Evolutionary conservation across 2,329 filamentous ascomycete genomes (phyloP).

Genomic region (Scopulariopsis brevicaulis): DNA sequence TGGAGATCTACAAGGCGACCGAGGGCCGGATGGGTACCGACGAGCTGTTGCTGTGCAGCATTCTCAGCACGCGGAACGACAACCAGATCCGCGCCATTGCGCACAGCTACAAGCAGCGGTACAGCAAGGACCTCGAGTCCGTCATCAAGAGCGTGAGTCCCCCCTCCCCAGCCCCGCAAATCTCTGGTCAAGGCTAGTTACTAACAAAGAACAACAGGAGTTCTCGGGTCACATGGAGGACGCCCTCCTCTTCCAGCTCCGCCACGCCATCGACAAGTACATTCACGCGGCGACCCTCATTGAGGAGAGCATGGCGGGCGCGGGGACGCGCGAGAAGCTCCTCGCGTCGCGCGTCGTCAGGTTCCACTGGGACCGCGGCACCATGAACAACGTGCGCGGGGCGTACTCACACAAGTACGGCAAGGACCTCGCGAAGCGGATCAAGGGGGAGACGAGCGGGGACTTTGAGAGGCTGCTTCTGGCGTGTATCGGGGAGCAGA

Average conservation of each 20-base stretch:
- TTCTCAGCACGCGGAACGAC: conserved; percentile 66
- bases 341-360: conserved; percentile 69
- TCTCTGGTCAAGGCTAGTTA: neutral
- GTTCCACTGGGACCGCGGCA: conserved; percentile 69
- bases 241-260: conserved; percentile 70
- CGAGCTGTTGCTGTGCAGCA: conserved; percentile 64
- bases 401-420: conserved; percentile 66
- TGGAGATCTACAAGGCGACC: conserved; percentile 66
- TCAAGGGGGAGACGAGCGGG: conserved; percentile 75
- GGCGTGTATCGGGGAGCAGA: conserved; percentile 44
- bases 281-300: conserved; percentile 72
- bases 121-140: conserved; percentile 57
- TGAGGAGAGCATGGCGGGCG: conserved; percentile 78
- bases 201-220: conserved; percentile 32
- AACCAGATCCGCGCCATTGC: conserved; percentile 75
- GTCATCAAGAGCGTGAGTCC: conserved; percentile 56
- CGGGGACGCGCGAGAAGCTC: conserved; percentile 76
- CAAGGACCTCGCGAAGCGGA: conserved; percentile 54
- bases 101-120: conserved; percentile 62
- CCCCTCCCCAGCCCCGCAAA: neutral
- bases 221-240: conserved; percentile 91
- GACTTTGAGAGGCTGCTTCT: conserved; percentile 71
- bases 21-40: conserved; percentile 65
- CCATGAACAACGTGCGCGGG: conserved; percentile 65
- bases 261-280: conserved; percentile 65